These are phyloP conservation scores for Chenopodium suecicum DNA, from an alignment of 148 eudicot species.

Conservation along the genomic window DNA sequence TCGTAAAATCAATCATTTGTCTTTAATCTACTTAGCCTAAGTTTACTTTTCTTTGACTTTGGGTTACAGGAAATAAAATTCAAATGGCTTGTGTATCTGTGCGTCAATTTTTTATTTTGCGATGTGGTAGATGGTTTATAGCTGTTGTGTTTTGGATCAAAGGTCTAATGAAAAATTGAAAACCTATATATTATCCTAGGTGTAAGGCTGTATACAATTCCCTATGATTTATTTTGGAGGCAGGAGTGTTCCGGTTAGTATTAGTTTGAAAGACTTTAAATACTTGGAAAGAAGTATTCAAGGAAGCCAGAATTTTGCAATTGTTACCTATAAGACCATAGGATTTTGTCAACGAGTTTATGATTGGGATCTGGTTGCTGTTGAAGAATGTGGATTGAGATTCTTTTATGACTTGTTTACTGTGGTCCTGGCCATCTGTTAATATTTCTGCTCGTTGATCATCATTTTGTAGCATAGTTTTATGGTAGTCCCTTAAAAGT, in stretches of 20 bases:
- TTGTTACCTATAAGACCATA: background rate
- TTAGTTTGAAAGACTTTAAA: background rate
- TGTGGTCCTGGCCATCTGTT: background rate
- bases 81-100: background rate
- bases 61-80: background rate
- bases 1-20: background rate
- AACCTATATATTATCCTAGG: background rate
- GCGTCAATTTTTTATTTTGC: too few relatives aligned
- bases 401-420: background rate
- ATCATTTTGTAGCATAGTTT: background rate
- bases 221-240: background rate
- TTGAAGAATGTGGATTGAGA: background rate
- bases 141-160: background rate
- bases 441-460: background rate
- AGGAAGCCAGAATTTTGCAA: background rate
- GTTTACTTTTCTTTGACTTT: background rate
- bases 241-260: background rate
- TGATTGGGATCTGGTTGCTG: background rate
- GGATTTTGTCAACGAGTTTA: background rate
- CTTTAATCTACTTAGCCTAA: background rate
- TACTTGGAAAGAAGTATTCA: background rate
- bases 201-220: background rate
- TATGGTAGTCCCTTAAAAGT: background rate
- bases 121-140: background rate
- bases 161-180: background rate